Evolutionary conservation across 352 stramenopile genomes (phyloP), one percentile per base, ranked within the genome.

Genomic region (Achlya hypogyna): DNA sequence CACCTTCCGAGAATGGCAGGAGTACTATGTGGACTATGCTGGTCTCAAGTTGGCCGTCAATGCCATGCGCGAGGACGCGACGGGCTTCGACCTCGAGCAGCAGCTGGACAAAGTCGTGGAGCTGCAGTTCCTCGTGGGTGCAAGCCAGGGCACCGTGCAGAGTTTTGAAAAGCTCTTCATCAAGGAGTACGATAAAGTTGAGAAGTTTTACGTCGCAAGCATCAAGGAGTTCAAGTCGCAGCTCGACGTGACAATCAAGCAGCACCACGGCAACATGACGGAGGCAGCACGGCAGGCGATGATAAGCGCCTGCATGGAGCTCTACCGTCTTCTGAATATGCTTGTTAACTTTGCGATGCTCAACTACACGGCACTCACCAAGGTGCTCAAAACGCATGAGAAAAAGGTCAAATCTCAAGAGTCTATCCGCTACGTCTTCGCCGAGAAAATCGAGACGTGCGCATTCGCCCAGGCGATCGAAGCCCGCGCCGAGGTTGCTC

Each of bases 301-400:
- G 52, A 92, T 95, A 69, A 88, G 95, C 52, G 87, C 94, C 34
- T 82, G 98, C 29, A 82, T 89, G n/a, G 93, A 98, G 73, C 78
- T 98, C 42, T 92, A 98, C 75, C 87, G 94, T 3, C 80, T 93
- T 49, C 72, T 96, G 25, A 97, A 98, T 68, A 76, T 98, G 35
- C 79, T 99, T 56, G 78, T 96, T 35, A 99, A 99, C 75, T 99
- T 96, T 80, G 84, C 91, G 29, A 90, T 99, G 67, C 84, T 99
- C 60, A 99, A 99, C 70, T 98, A 98, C 75, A 99, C 96, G 0
- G 96, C 88, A 16, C 98, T 98, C 72, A 83, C 99, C 23, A 99
- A 99, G 75, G 97, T 99, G 69, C 71, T 98, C 31, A 98, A 99
- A 73, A 98, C 98, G 63, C 90, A 98, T 73, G 94, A 98, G 74